Evolutionary conservation across 768 basidiomycete species (phyloP).

Genomic region (Mycena haematopus): DNA sequence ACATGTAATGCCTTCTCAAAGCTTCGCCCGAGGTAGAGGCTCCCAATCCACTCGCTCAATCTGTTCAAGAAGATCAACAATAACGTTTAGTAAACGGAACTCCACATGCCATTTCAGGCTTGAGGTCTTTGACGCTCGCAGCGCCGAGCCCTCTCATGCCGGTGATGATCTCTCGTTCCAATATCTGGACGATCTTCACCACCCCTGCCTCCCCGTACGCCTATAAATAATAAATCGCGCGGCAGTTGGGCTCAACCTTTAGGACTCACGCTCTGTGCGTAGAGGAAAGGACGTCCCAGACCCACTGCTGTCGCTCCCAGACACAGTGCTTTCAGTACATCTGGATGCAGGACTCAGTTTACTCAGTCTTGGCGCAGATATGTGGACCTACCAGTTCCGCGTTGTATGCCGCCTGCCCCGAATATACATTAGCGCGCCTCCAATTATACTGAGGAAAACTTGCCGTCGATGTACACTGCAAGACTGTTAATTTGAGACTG

Average conservation of each 20-base stretch:
- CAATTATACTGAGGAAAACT: conserved; percentile 6
- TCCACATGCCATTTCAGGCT: conserved; percentile 71
- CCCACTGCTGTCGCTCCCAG: conserved; percentile 89
- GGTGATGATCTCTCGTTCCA: conserved; percentile 79
- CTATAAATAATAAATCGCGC: conserved; percentile 41
- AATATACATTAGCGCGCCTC: not conserved
- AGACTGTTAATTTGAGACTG: conserved; percentile 18
- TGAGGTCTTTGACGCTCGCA: conserved; percentile 64
- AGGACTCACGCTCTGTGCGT: conserved; percentile 75
- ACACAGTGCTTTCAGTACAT: conserved; percentile 90
- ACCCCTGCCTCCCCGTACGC: conserved; percentile 81
- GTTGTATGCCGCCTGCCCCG: conserved; percentile 59
- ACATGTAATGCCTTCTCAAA: conserved; percentile 4
- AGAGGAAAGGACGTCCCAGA: conserved; percentile 85
- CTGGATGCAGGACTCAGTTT: conserved; percentile 40
- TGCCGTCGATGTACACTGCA: conserved; percentile 86
- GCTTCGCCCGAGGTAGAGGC: conserved; percentile 38
- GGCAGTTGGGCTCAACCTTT: not conserved
- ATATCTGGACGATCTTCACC: conserved; percentile 65
- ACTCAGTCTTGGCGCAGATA: not conserved
- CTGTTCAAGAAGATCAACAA: conserved; percentile 39
- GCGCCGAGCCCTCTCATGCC: conserved; percentile 82
- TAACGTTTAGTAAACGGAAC: not conserved
- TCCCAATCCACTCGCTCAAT: conserved; percentile 76
- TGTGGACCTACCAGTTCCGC: conserved; percentile 70